Base-by-base conservation (phyloP, 176 grass and related monocot genomes). In the Bolboschoenus planiculmis region DNA sequence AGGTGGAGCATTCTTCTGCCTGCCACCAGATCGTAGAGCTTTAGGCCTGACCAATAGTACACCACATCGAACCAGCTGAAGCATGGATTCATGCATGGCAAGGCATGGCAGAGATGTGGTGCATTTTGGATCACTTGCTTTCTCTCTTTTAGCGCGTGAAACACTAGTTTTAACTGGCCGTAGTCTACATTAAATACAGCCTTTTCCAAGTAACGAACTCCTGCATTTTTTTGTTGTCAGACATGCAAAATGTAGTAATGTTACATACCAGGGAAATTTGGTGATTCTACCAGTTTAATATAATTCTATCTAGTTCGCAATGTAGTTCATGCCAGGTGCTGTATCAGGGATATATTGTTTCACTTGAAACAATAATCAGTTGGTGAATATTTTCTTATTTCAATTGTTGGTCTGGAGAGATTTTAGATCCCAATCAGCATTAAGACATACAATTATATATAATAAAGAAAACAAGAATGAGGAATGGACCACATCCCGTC, bases 81-180 rank as follows among this genome's bases (percentile, higher is more conserved):
- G 82, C 95, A 98, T 54, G 92, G 95, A 61, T 92, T 98, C 95
- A 98, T 98, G 88, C 95, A 95, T 31, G 95, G 92, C 63, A 98
- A 77, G 83, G 90, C 90, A 84, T 98, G 88, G 30, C 95, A 98
- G 39, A 98, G 81, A 57, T 98, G 95, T 66, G 95, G 92, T 47
- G 95, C 90, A 54, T 94, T 98, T 53, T 94, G 87, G 83, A 98
- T 98, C 42, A 98, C 90, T 55, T 94, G 92, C 70, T 98, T 98
- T 24, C 90, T 88, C 81, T 98, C 95, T 70, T 90, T 98, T 75
- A 98, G 88, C 34, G 95, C 95, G 34, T 94, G 92, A 84, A 98
- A 98, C 85, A 98, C 92, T 77, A 98, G 92, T 84, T 90, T 98
- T 43, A 98, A 75, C 78, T 95, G 95, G 21, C 95, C 87, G 57